Evolutionary conservation across 164 flowering plant species (phyloP), one percentile per base, ranked within the genome.

Genomic region (Umbilicus rupestris): DNA sequence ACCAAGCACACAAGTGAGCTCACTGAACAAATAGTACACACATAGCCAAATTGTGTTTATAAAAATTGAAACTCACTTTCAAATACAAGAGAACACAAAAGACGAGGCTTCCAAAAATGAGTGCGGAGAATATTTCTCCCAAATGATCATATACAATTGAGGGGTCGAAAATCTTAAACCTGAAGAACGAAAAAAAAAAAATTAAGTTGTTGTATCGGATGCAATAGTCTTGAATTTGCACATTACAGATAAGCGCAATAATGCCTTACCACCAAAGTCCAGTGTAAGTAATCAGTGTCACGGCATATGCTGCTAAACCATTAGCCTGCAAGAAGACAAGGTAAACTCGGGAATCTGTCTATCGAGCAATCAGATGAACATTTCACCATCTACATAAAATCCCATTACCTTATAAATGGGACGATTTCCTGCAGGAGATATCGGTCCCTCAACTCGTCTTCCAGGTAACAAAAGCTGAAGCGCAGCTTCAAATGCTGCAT

Each of bases 61-160:
- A 26, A 29, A 22, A 59, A 11, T 42, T 0, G 0, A 19, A 29
- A 52, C 95, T 84, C 75, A 94, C 99, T 80, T 94, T 94, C 70
- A 94, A 75, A 81, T 91, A 91, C 66, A 94, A 76, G 72, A 94
- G 81, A 66, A 91, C 73, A 66, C 99, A 94, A 73, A 94, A 94
- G 74, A 89, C 63, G 41, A 94, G 81, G 88, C 99, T 94, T 74
- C 97, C 97, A 67, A 91, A 79, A 52, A 89, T 88, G 24, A 91
- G 92, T 24, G 97, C 89, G 15, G 99, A 94, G 77, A 69, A 91
- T 72, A 91, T 91, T 74, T 94, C 96, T 71, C 99, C 99, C 82
- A 94, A 73, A 84, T 85, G 99, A 70, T 89, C 93, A 82, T 94
- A 94, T 17, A 94, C 97, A 67, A 85, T 73, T 31, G 89, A 59